phyloP scores from a whole-genome alignment of 306 rosid genomes.

The Rosa lucieae region DNA sequence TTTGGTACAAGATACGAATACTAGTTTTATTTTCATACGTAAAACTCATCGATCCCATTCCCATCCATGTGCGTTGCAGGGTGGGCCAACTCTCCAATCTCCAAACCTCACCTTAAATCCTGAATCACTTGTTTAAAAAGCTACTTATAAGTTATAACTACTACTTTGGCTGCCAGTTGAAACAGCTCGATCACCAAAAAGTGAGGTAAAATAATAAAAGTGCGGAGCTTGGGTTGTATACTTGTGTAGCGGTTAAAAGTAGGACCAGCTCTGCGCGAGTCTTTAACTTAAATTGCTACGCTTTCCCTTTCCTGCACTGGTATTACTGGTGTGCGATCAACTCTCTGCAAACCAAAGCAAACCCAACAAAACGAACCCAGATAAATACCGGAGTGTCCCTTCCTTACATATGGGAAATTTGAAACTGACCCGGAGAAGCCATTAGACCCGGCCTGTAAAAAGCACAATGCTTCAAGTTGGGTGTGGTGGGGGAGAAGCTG shows the following conservation, averaged over 20 bases:
- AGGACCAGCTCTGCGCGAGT: constrained; percentile 2
- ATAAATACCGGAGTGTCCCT: background rate
- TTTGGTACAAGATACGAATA: background rate
- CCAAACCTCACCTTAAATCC: background rate
- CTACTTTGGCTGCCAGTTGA: background rate
- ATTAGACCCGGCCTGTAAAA: background rate
- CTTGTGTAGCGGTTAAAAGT: constrained; percentile 5
- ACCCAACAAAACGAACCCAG: background rate
- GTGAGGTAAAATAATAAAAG: background rate
- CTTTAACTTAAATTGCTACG: constrained; percentile 10
- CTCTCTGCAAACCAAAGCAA: constrained; percentile 28
- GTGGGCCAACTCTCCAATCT: constrained; percentile 9
- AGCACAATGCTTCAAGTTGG: constrained; percentile 39
- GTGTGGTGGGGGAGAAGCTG: constrained; percentile 31
- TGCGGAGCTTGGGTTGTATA: background rate
- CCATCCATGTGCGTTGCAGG: constrained; percentile 10
- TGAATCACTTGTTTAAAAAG: background rate
- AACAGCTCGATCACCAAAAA: background rate
- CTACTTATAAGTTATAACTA: background rate
- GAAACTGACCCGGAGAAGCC: constrained; percentile 18
- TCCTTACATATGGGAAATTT: constrained; percentile 9
- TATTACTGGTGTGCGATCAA: constrained; percentile 25
- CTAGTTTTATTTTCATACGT: background rate
- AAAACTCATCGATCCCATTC: background rate
- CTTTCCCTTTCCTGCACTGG: constrained; percentile 18